phyloP scores from a whole-genome alignment of 2,329 filamentous ascomycete genomes.

The Neopestalotiopsis rosae region DNA sequence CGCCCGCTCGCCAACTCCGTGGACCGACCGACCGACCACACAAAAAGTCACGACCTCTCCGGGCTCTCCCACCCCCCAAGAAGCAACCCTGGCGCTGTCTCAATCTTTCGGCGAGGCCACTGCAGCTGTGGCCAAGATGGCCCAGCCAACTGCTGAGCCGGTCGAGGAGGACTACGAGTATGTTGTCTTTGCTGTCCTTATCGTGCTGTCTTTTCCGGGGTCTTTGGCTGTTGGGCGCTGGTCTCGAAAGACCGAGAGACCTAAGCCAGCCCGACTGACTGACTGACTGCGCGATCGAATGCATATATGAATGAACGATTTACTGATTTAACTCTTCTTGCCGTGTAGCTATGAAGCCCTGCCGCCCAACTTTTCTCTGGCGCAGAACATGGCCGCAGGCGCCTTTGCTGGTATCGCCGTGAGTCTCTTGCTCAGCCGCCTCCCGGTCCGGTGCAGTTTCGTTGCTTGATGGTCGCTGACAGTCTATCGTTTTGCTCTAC shows the following conservation, averaged over 20 bases:
- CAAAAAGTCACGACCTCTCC: not conserved
- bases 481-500: constrained; percentile 16
- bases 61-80: constrained; percentile 20
- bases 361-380: constrained; percentile 90
- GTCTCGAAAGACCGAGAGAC: constrained; percentile 2
- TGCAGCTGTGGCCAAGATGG: constrained; percentile 72
- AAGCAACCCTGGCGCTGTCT: constrained; percentile 67
- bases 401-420: constrained; percentile 97
- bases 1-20: not conserved
- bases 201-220: not conserved
- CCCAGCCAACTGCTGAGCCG: constrained; percentile 69
- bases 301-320: too few species aligned
- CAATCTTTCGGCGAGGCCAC: constrained; percentile 67
- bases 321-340: constrained; percentile 22
- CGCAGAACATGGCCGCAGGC: constrained; percentile 94
- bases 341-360: constrained; percentile 81
- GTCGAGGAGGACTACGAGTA: constrained; percentile 69
- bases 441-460: too few species aligned
- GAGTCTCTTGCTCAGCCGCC: constrained; percentile 41
- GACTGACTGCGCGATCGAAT: not conserved
- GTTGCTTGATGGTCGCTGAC: constrained; percentile 23
- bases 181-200: constrained; percentile 36
- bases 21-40: not conserved
- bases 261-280: constrained; percentile 14
- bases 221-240: not conserved